Evolutionary conservation across 148 eudicot species (phyloP).

Genomic region (Camellia japonica): DNA sequence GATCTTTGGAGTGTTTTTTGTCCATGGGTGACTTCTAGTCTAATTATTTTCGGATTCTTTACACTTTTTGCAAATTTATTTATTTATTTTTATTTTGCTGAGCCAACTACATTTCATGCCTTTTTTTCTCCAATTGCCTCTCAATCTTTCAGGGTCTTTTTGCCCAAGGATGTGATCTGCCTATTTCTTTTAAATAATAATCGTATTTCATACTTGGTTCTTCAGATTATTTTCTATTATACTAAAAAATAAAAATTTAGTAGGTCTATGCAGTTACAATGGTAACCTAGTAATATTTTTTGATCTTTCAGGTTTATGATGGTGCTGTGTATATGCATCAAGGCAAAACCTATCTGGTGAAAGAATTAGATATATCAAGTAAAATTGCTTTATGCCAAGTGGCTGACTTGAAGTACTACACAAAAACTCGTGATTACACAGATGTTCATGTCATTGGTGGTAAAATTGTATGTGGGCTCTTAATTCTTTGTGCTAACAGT

Average conservation of each 20-base stretch:
- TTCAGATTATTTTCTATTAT: neutral
- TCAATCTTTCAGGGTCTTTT: neutral
- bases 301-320: slow-evolving; percentile 72
- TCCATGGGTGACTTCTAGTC: neutral
- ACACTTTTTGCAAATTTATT: neutral
- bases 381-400: slow-evolving; percentile 79
- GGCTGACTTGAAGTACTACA: slow-evolving; percentile 87
- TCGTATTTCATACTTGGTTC: neutral
- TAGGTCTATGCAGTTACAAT: neutral
- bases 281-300: neutral
- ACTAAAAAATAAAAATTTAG: neutral
- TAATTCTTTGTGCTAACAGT: neutral
- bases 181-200: neutral
- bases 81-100: neutral
- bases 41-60: neutral
- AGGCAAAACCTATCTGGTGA: slow-evolving; percentile 81
- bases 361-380: slow-evolving; percentile 56
- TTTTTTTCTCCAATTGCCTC: neutral
- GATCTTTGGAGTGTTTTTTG: neutral
- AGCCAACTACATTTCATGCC: neutral
- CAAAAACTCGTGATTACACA: slow-evolving; percentile 90
- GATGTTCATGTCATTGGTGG: slow-evolving; percentile 83
- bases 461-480: slow-evolving; percentile 47
- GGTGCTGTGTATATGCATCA: slow-evolving; percentile 97
- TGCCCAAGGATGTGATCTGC: neutral